Evolutionary conservation across 2,329 filamentous ascomycete genomes (phyloP).

Genomic region (Beauveria sp.): DNA sequence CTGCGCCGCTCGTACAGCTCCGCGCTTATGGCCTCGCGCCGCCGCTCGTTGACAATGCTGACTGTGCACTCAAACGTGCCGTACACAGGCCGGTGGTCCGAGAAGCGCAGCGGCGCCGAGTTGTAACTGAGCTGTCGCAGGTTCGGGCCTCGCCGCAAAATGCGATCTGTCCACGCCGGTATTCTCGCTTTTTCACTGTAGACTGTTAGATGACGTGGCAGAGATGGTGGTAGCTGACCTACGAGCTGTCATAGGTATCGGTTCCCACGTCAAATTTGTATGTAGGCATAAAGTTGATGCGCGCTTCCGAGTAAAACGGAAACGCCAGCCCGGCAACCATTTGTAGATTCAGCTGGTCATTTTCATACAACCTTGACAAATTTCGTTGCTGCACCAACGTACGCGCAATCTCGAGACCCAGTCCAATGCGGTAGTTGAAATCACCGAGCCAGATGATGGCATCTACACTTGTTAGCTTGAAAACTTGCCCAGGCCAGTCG

Average conservation of each 20-base stretch:
- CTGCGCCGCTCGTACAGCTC: constrained; percentile 66
- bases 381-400: constrained; percentile 65
- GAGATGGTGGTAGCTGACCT: constrained; percentile 26
- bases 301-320: constrained; percentile 82
- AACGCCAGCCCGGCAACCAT: constrained; percentile 92
- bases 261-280: constrained; percentile 92
- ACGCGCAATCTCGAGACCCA: constrained; percentile 70
- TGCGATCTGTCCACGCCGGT: constrained; percentile 93
- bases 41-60: constrained; percentile 67
- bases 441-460: constrained; percentile 92
- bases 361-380: constrained; percentile 74
- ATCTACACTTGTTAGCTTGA: constrained; percentile 33
- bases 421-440: constrained; percentile 95
- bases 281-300: constrained; percentile 82
- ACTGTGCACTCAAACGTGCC: constrained; percentile 80
- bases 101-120: constrained; percentile 75
- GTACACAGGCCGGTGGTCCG: constrained; percentile 93
- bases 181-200: constrained; percentile 80
- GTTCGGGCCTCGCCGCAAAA: constrained; percentile 77
- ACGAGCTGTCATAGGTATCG: constrained; percentile 88
- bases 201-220: background rate
- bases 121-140: constrained; percentile 78
- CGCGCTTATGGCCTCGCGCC: constrained; percentile 64
- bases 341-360: constrained; percentile 92
- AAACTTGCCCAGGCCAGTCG: no score